phyloP scores from a whole-genome alignment of 352 stramenopile genomes.

The Phytophthora megakarya region DNA sequence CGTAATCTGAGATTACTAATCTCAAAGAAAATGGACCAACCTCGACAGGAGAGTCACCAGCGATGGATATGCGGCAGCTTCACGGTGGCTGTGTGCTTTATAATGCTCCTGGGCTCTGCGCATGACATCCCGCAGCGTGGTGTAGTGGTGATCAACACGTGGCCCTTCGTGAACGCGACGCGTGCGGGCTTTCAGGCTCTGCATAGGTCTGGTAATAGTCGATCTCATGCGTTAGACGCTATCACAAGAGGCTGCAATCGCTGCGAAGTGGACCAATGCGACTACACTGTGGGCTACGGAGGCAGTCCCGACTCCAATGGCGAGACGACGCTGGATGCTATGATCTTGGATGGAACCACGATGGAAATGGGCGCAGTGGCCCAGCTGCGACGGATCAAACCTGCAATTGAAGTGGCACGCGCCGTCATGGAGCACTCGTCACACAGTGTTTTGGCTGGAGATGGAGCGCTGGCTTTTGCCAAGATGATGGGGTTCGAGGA shows the following conservation, averaged over 20 bases:
- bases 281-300: slow-evolving; percentile 89
- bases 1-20: too few relatives aligned
- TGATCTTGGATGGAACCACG: slow-evolving; percentile 89
- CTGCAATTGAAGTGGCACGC: slow-evolving; percentile 82
- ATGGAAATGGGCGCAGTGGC: slow-evolving; percentile 89
- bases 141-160: slow-evolving; percentile 84
- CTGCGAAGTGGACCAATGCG: slow-evolving; percentile 87
- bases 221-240: slow-evolving; percentile 55
- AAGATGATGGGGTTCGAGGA: slow-evolving; percentile 92
- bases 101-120: slow-evolving; percentile 37
- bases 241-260: slow-evolving; percentile 73
- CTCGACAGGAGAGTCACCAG: slow-evolving; percentile 32
- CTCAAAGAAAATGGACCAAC: slow-evolving; percentile 31
- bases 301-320: slow-evolving; percentile 86
- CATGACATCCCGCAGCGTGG: slow-evolving; percentile 33
- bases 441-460: slow-evolving; percentile 87
- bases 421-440: slow-evolving; percentile 89
- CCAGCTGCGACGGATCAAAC: slow-evolving; percentile 79
- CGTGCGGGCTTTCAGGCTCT: slow-evolving; percentile 64
- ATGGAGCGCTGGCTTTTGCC: slow-evolving; percentile 86
- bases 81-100: slow-evolving; percentile 33
- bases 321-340: slow-evolving; percentile 90
- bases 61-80: slow-evolving; percentile 42
- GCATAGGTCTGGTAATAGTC: slow-evolving; percentile 2
- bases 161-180: slow-evolving; percentile 80